These are phyloP conservation scores for Achaetomium macrosporum DNA, from an alignment of 2,329 filamentous ascomycete species.

Conservation along the genomic window DNA sequence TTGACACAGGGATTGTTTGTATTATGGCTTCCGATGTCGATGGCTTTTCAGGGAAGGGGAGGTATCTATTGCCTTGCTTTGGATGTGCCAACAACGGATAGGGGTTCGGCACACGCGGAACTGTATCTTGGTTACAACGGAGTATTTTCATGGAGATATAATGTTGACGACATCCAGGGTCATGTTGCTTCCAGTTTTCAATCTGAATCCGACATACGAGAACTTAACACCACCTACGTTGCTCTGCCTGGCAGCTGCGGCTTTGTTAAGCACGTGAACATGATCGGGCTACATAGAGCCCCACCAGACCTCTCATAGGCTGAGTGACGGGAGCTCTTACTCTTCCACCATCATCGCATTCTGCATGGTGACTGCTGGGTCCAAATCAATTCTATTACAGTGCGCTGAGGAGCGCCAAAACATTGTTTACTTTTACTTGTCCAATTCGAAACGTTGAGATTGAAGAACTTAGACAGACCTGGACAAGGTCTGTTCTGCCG, in stretches of 20 bases:
- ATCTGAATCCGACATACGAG: neutral
- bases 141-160: neutral
- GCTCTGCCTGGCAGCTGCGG: neutral
- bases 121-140: neutral
- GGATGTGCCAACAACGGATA: neutral
- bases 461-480: no score
- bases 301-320: neutral
- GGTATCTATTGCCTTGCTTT: neutral
- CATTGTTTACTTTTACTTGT: no score
- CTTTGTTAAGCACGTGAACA: neutral
- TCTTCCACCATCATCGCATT: neutral
- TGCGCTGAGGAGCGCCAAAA: no score
- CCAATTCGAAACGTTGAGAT: no score
- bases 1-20: constrained; percentile 5
- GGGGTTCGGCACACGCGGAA: neutral
- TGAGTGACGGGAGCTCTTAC: neutral
- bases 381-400: no score
- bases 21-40: neutral
- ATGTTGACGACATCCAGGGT: neutral
- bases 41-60: constrained; percentile 3
- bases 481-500: no score
- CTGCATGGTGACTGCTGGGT: no score
- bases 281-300: neutral
- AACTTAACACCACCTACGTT: no score
- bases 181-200: no score